phyloP scores from a whole-genome alignment of 208 protist genomes.

The Porcisia hertigi region DNA sequence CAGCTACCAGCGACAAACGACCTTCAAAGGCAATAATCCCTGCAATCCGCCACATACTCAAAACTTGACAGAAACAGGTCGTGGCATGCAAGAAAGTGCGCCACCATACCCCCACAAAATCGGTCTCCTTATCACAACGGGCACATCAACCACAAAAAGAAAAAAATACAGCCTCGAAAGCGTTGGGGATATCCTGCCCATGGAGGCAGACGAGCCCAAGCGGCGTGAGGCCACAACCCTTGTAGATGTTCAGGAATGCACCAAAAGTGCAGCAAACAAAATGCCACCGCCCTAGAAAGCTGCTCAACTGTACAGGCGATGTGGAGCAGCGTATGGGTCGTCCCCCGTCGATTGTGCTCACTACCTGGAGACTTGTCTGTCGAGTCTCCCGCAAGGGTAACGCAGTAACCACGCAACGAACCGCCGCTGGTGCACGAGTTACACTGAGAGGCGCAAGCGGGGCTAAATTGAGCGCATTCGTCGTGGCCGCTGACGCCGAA shows the following conservation, averaged over 20 bases:
- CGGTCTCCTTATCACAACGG: slow-evolving; percentile 25
- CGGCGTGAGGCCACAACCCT: slow-evolving; percentile 26
- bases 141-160: slow-evolving; percentile 8
- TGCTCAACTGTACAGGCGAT: slow-evolving; percentile 18
- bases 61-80: slow-evolving; percentile 29
- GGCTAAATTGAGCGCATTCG: background rate
- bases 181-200: slow-evolving; percentile 12
- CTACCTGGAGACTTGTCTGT: slow-evolving; percentile 3
- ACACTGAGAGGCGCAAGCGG: background rate
- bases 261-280: slow-evolving; percentile 22
- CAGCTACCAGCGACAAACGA: slow-evolving; percentile 27
- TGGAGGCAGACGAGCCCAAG: slow-evolving; percentile 43
- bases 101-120: slow-evolving; percentile 28
- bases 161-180: slow-evolving; percentile 14
- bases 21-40: slow-evolving; percentile 8
- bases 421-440: background rate
- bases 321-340: slow-evolving; percentile 41
- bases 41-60: slow-evolving; percentile 17
- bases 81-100: slow-evolving; percentile 32
- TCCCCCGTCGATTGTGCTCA: slow-evolving; percentile 13
- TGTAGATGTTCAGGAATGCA: slow-evolving; percentile 10
- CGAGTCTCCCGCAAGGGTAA: background rate
- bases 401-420: background rate
- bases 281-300: slow-evolving; percentile 18
- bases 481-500: background rate